phyloP scores from a whole-genome alignment of 139 green algal genomes.

The Ulvella scutata region DNA sequence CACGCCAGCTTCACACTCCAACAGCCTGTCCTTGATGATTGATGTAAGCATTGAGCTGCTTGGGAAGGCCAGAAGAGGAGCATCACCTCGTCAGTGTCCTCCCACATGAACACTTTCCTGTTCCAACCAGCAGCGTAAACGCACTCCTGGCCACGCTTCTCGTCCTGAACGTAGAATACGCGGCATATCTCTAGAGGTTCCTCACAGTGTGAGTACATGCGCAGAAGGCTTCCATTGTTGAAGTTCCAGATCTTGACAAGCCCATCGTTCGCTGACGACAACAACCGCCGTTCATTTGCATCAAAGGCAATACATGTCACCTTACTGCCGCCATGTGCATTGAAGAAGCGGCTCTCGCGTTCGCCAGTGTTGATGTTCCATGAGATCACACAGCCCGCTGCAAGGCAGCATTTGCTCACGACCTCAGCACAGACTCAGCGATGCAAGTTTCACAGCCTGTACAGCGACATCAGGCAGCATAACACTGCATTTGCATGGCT shows the following conservation, averaged over 20 bases:
- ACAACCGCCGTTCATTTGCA: conserved; percentile 49
- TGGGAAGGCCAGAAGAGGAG: too few relatives aligned
- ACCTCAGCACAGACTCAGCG: too few relatives aligned
- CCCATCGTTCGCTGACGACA: conserved; percentile 47
- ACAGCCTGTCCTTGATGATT: too few relatives aligned
- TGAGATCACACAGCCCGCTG: neutral
- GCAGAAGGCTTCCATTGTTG: conserved; percentile 61
- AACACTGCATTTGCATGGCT: too few relatives aligned
- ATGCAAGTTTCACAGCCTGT: too few relatives aligned
- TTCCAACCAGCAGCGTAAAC: conserved; percentile 64
- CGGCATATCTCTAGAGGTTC: conserved; percentile 27
- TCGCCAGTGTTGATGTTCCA: conserved; percentile 40
- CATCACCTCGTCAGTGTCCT: conserved; percentile 39
- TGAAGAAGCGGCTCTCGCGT: conserved; percentile 41
- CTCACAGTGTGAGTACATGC: conserved; percentile 22
- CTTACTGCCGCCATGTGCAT: conserved; percentile 22
- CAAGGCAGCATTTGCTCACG: too few relatives aligned
- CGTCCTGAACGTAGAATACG: conserved; percentile 40
- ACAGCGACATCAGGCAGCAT: too few relatives aligned
- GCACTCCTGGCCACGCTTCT: conserved; percentile 31
- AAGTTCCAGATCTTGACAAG: conserved; percentile 73
- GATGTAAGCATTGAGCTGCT: too few relatives aligned
- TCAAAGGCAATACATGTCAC: conserved; percentile 37
- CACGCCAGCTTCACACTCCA: too few relatives aligned
- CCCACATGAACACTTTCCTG: conserved; percentile 52